Conservation (phyloP, 2,329 filamentous ascomycete genomes). For the Apiospora pterosperma region DNA sequence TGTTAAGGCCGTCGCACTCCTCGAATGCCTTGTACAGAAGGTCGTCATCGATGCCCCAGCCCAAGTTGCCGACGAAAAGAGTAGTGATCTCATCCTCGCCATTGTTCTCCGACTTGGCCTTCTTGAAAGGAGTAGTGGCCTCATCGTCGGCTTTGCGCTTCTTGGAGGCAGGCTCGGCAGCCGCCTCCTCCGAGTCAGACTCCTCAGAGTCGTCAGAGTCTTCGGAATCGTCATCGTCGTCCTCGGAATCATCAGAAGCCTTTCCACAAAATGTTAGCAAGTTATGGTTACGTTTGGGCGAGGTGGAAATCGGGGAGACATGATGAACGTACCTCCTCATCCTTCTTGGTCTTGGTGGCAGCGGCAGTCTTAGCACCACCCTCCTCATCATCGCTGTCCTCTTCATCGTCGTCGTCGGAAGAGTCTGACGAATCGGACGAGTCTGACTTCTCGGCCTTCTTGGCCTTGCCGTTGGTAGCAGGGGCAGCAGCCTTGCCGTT, state of each 20-base stretch:
- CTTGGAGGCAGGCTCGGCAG: slow-evolving; percentile 43
- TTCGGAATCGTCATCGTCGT: slow-evolving; percentile 26
- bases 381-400: slow-evolving; percentile 18
- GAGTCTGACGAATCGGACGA: slow-evolving; percentile 34
- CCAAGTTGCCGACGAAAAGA: slow-evolving; percentile 86
- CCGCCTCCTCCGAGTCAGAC: slow-evolving; percentile 40
- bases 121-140: slow-evolving; percentile 53
- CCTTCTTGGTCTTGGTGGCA: slow-evolving; percentile 20
- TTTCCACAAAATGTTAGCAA: slow-evolving; percentile 12
- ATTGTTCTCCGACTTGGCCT: slow-evolving; percentile 58
- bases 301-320: neutral
- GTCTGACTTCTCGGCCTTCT: slow-evolving; percentile 30
- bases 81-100: slow-evolving; percentile 50
- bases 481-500: slow-evolving; percentile 27
- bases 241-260: slow-evolving; percentile 22
- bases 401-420: slow-evolving; percentile 24
- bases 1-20: slow-evolving; percentile 67
- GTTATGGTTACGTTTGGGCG: neutral
- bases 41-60: slow-evolving; percentile 87
- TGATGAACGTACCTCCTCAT: slow-evolving; percentile 14
- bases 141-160: slow-evolving; percentile 65
- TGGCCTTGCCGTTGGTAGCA: slow-evolving; percentile 29
- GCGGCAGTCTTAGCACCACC: slow-evolving; percentile 22
- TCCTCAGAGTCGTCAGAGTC: slow-evolving; percentile 30
- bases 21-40: slow-evolving; percentile 79